Percentiles rank a stretch among this genome's conserved stretches.
Conservation (phyloP, 140 eudicot species). For the Stevia rebaudiana region DNA sequence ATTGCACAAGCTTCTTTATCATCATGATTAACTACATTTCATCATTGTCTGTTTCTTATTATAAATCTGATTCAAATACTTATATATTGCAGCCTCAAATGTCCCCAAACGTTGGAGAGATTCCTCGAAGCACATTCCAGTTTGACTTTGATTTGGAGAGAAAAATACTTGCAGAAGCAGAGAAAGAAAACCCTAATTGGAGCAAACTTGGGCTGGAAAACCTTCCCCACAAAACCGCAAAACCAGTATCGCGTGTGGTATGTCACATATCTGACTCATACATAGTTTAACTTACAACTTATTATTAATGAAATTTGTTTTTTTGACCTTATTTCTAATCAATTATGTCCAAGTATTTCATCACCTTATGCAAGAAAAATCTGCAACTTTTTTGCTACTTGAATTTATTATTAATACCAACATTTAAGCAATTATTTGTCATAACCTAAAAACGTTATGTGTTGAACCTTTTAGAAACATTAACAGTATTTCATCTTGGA, state of each 20-base stretch:
- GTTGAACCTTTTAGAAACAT: not conserved
- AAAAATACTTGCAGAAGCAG: constrained; percentile 80
- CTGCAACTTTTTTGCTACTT: not conserved
- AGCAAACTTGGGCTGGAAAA: constrained; percentile 75
- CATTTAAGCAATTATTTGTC: not conserved
- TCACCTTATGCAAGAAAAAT: not conserved
- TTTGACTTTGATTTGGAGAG: constrained; percentile 86
- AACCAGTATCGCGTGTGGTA: constrained; percentile 52
- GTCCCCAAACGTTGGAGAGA: constrained; percentile 74
- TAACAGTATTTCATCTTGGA: not conserved
- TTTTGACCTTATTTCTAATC: not conserved
- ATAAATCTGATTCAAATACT: not conserved
- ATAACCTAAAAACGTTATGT: not conserved
- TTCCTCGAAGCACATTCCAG: constrained; percentile 83
- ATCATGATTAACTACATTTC: not conserved
- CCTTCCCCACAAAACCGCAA: constrained; percentile 50
- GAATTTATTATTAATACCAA: not conserved
- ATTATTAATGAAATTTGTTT: not conserved
- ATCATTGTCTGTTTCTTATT: not conserved
- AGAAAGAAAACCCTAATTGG: constrained; percentile 77
- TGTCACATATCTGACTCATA: not conserved
- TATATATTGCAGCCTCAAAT: constrained; percentile 57
- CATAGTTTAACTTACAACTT: not conserved
- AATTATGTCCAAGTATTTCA: not conserved
- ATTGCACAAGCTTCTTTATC: not conserved